Conservation (phyloP, 2,329 filamentous ascomycete genomes). For the Phialophora tarda region DNA sequence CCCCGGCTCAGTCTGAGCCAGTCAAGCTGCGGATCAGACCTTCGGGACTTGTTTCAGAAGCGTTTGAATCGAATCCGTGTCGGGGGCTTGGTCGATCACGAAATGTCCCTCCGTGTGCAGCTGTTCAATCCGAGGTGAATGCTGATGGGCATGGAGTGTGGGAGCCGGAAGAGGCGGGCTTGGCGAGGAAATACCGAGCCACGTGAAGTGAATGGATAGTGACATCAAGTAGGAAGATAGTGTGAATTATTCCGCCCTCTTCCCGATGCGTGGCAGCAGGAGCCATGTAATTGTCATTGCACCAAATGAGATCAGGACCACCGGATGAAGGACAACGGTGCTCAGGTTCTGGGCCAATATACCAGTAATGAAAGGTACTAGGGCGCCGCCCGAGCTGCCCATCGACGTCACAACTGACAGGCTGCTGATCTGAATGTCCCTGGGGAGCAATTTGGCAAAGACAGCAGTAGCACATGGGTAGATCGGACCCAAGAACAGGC, state of each 20-base stretch:
- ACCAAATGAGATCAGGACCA: slow-evolving; percentile 61
- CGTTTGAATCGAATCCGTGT: slow-evolving; percentile 3
- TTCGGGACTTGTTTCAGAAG: slow-evolving; percentile 15
- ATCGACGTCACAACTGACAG: slow-evolving; percentile 49
- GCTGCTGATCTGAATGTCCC: slow-evolving; percentile 48
- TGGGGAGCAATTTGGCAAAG: slow-evolving; percentile 44
- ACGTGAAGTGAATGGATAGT: neutral
- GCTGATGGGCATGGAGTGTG: neutral
- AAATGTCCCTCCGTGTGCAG: neutral
- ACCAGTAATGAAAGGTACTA: slow-evolving; percentile 56
- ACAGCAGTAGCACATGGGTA: slow-evolving; percentile 67
- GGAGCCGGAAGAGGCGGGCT: neutral
- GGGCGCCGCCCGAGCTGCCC: slow-evolving; percentile 51
- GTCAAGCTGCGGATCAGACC: neutral
- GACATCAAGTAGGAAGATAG: neutral
- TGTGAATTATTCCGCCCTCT: slow-evolving; percentile 53
- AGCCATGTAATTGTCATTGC: slow-evolving; percentile 61
- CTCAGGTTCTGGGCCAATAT: slow-evolving; percentile 54
- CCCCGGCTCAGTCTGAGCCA: neutral
- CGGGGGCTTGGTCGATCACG: neutral
- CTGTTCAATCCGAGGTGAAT: neutral
- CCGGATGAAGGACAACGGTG: slow-evolving; percentile 59
- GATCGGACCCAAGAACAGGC: slow-evolving; percentile 76
- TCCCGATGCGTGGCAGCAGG: slow-evolving; percentile 56
- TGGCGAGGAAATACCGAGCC: neutral